These are phyloP conservation scores for Coniella lustricola DNA, from an alignment of 2,329 filamentous ascomycete genomes.

Conservation along the genomic window DNA sequence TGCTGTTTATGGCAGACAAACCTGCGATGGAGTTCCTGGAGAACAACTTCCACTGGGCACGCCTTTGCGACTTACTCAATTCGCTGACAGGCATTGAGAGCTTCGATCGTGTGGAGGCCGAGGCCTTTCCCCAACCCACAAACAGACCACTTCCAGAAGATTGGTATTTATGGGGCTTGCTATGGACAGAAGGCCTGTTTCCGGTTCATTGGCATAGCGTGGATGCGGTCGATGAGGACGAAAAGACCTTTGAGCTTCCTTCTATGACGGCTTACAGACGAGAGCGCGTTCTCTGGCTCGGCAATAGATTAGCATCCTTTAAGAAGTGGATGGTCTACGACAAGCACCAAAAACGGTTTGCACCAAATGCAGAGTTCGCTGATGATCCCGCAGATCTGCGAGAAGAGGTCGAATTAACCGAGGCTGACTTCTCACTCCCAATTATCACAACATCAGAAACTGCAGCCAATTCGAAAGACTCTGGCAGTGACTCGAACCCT, in stretches of 20 bases:
- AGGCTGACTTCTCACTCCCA: too few relatives aligned
- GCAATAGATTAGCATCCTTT: slow-evolving; percentile 36
- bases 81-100: slow-evolving; percentile 19
- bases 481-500: too few relatives aligned
- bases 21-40: slow-evolving; percentile 38
- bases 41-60: slow-evolving; percentile 31
- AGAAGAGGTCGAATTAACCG: too few relatives aligned
- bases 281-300: slow-evolving; percentile 54
- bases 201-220: slow-evolving; percentile 51
- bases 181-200: slow-evolving; percentile 54
- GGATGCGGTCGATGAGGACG: slow-evolving; percentile 58
- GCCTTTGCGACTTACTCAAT: slow-evolving; percentile 34
- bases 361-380: slow-evolving; percentile 27
- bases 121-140: slow-evolving; percentile 40
- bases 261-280: slow-evolving; percentile 52
- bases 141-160: slow-evolving; percentile 60
- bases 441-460: too few relatives aligned
- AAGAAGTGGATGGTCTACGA: slow-evolving; percentile 43
- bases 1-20: slow-evolving; percentile 38
- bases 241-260: slow-evolving; percentile 54
- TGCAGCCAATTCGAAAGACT: too few relatives aligned
- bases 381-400: neutral
- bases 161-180: slow-evolving; percentile 56
- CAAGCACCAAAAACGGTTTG: slow-evolving; percentile 29
- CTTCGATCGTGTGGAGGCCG: slow-evolving; percentile 31